These are phyloP conservation scores for Lachancea nothofagi DNA, from an alignment of 805 yeast species.

Conservation along the genomic window DNA sequence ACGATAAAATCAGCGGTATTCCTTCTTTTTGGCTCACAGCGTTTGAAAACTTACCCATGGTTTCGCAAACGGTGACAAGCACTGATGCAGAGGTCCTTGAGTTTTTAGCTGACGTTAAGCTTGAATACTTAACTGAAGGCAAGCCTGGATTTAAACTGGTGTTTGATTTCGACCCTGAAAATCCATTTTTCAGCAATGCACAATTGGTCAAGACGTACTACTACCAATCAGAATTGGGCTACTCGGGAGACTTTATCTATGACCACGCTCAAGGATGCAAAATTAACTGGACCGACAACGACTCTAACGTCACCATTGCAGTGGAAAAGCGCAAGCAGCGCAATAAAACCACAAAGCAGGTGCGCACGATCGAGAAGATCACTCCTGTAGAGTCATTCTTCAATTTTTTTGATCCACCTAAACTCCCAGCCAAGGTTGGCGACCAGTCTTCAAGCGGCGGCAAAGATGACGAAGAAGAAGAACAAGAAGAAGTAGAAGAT, in stretches of 20 bases:
- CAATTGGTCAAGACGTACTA: conserved; percentile 78
- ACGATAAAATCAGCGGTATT: conserved; percentile 56
- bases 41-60: conserved; percentile 73
- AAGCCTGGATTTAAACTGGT: conserved; percentile 82
- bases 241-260: conserved; percentile 92
- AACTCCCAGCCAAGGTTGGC: conserved; percentile 42
- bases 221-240: conserved; percentile 90
- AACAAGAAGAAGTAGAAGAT: conserved; percentile 48
- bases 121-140: conserved; percentile 61
- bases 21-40: conserved; percentile 98
- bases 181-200: conserved; percentile 71
- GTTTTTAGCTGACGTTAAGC: conserved; percentile 59
- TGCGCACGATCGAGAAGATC: conserved; percentile 89
- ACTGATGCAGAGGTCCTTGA: conserved; percentile 82
- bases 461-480: conserved; percentile 38
- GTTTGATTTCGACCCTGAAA: conserved; percentile 67
- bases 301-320: conserved; percentile 73
- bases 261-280: conserved; percentile 90
- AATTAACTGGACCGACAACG: conserved; percentile 78
- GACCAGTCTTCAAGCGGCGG: conserved; percentile 2
- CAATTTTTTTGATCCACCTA: conserved; percentile 93
- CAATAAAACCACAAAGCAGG: conserved; percentile 92
- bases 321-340: conserved; percentile 96
- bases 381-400: conserved; percentile 94
- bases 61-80: conserved; percentile 80